Evolutionary conservation across 495 filamentous ascomycete genomes (phyloP), one percentile per base, ranked within the genome.

Genomic region (Penicillium tannophilum): DNA sequence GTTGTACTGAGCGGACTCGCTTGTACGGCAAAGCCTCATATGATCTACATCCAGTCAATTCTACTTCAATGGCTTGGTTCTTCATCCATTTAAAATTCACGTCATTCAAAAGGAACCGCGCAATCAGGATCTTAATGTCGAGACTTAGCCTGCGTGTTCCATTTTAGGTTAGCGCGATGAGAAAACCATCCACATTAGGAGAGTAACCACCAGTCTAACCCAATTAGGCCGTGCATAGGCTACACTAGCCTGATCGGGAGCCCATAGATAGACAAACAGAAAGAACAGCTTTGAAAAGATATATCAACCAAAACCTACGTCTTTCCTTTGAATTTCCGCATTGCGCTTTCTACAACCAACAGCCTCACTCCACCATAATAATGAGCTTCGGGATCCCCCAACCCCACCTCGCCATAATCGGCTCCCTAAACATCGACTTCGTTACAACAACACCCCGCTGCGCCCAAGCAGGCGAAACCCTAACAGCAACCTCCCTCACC

Each of bases 361-460:
- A 28, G 4, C 31, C 35, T 12, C 10, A 39, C 4, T 7, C 3
- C 5, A 41, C 14, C 16, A 4, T 12, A 44, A 58, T 46, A 31
- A 63, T 59, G 61, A 54, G 53, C 19, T 56, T 63, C 41, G 55
- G 45, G 58, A 20, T 31, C n/a, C 43, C 26, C 20, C 45, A 36
- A 30, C 54, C 63, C 39, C 61, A 62, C 39, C 61, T 69, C 57
- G 56, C 54, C 49, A 60, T 69, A 4, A 65, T 69, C 36, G 67
- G 67, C 51, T 67, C 64, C 28, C 48, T 69, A 36, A 69, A 69
- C 42, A 67, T 69, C 55, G 67, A 69, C 59, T 69, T 69, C 49
- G 67, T 67, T 1, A 69, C 67, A 17, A 53, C 61, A 28, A 69
- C 64, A 10, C 61, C 67, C 0, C 67, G 64, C 23, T 69, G 64